These are phyloP conservation scores for Cutaneotrichosporon cyanovorans DNA, from an alignment of 1,284 basidiomycete genomes.

Conservation along the genomic window DNA sequence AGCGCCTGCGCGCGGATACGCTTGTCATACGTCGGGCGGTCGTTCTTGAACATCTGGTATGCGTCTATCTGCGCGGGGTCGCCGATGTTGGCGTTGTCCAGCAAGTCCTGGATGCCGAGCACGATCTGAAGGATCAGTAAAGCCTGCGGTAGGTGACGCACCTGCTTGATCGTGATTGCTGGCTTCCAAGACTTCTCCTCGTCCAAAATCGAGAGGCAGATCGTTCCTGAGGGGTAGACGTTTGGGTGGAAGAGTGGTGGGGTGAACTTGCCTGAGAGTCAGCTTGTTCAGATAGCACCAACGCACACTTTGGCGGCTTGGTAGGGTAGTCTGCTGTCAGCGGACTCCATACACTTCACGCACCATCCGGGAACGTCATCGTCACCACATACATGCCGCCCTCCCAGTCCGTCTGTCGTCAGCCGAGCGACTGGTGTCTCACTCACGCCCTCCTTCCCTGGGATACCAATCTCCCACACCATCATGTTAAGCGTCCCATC, in stretches of 20 bases:
- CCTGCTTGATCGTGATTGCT: conserved; percentile 97
- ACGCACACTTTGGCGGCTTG: conserved; percentile 45
- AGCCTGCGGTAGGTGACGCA: conserved; percentile 40
- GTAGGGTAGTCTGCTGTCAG: conserved; percentile 42
- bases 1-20: conserved; percentile 71
- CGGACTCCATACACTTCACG: conserved; percentile 16
- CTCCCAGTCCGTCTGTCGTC: conserved; percentile 84
- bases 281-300: neutral
- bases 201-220: conserved; percentile 94
- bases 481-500: conserved; percentile 95
- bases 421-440: conserved; percentile 5
- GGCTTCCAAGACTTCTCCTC: conserved; percentile 99
- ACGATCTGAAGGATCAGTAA: conserved; percentile 59
- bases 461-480: conserved; percentile 97
- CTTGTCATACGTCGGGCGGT: conserved; percentile 79
- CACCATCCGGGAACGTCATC: conserved; percentile 93
- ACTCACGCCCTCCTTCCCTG: conserved; percentile 72
- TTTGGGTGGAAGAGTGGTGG: conserved; percentile 97
- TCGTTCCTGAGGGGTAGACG: conserved; percentile 96
- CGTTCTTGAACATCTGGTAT: conserved; percentile 97
- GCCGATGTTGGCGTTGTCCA: conserved; percentile 88
- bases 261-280: conserved; percentile 79
- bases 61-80: conserved; percentile 97
- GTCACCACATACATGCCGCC: conserved; percentile 86
- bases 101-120: conserved; percentile 86